Base-by-base conservation (phyloP, 441 rosid genomes). In the Kokia cookei region DNA sequence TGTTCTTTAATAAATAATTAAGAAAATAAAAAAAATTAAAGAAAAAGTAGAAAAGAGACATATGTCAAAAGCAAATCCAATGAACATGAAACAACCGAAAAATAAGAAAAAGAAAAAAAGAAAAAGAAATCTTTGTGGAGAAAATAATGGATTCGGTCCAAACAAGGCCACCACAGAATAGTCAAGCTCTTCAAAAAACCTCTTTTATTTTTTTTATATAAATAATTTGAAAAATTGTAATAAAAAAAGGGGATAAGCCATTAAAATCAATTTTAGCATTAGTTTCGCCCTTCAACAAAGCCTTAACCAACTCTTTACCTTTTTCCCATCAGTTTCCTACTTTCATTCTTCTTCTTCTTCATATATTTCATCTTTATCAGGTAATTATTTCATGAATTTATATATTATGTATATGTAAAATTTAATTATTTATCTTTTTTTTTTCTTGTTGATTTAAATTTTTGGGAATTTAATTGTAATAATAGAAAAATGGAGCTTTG, bases 271-370 rank as follows among this genome's bases (percentile, higher is more conserved):
- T 71, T 79, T 35, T 24, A 55, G 75, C 87, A 79, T 79, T 80
- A 75, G 81, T 82, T 84, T 78, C 82, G 78, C 83, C 83, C 76
- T 70, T 78, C 78, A 80, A 78, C 77, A 74, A 68, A 69, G 84
- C 83, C 77, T 53, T 77, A 73, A 53, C 67, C 13, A 75, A 50
- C 55, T 70, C 72, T 66, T 55, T 13, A 69, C 62, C 72, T 32
- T 5, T 58, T 32, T 32, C 37, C 71, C 59, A 63, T 35, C 68
- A 11, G 75, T 72, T 61, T 45, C 67, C 60, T 19, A 10, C 43
- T 29, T 60, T 70, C n/a, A 24, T 54, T 76, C 64, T 32, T 29
- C 57, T 55, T 22, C 27, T 54, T 50, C 62, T 54, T 54, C 73
- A 43, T 4, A 32, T 32, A 37, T 50, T 42, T 35, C 65, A 17